These are phyloP conservation scores for Phalaenopsis hybrid DNA, from an alignment of 116 monocot genomes.

Conservation along the genomic window DNA sequence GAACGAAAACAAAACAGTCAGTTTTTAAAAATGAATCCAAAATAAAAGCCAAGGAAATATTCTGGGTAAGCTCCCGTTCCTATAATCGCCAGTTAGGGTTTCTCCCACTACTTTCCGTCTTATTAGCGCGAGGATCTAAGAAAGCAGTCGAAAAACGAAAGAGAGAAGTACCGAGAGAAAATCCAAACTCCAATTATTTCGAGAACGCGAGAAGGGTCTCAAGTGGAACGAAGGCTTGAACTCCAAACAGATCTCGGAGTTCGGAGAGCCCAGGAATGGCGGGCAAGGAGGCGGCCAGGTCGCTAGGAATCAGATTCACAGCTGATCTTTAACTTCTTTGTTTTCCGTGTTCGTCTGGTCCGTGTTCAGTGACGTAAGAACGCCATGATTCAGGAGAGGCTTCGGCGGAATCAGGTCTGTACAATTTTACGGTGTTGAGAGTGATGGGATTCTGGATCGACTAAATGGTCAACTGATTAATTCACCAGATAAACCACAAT, in stretches of 20 bases:
- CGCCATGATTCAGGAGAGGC: not conserved
- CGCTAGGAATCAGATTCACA: not conserved
- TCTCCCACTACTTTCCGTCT: not conserved
- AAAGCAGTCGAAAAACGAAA: not conserved
- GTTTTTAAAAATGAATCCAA: no score
- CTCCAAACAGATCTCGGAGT: constrained; percentile 1
- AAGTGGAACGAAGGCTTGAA: no score
- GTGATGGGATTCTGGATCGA: not conserved
- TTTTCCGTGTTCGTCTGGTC: not conserved
- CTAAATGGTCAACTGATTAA: not conserved
- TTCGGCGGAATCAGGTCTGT: not conserved
- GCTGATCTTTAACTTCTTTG: not conserved
- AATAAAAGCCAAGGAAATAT: not conserved
- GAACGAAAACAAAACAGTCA: no score
- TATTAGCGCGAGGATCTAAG: not conserved
- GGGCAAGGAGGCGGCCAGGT: not conserved
- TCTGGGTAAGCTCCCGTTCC: not conserved
- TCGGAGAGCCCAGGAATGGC: not conserved
- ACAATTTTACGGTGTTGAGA: not conserved
- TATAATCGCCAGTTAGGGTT: not conserved
- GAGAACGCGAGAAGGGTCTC: not conserved
- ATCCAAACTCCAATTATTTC: not conserved
- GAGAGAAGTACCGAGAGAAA: not conserved
- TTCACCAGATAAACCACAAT: not conserved
- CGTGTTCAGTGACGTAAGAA: not conserved